These are phyloP conservation scores for Dactylellina sp. DNA, from an alignment of 2,329 filamentous ascomycete genomes.

Conservation along the genomic window DNA sequence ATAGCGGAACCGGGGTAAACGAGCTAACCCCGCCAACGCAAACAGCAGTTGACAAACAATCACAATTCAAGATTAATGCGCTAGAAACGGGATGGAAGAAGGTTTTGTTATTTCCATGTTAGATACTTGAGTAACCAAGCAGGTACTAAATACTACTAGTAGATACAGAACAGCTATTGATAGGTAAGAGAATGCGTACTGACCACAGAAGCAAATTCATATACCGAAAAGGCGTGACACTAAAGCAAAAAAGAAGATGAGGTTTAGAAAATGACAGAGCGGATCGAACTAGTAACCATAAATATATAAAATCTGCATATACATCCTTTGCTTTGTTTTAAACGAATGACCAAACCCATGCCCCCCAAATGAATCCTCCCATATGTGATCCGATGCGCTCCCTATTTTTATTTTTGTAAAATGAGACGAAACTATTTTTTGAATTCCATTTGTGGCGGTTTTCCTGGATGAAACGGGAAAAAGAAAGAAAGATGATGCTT, in stretches of 20 bases:
- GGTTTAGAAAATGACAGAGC: background rate
- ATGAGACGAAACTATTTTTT: conserved; percentile 22
- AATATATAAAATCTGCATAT: conserved; percentile 5
- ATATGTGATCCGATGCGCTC: conserved; percentile 43
- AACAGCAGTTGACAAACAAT: background rate
- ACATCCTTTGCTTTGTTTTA: conserved; percentile 3
- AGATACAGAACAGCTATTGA: background rate
- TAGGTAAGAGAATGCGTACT: conserved; percentile 9
- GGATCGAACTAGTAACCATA: too few relatives aligned
- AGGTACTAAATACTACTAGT: background rate
- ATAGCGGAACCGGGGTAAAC: background rate
- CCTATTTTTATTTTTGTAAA: conserved; percentile 29
- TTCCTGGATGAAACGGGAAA: conserved; percentile 10
- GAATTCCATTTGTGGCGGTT: conserved; percentile 7
- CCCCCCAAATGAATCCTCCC: conserved; percentile 8
- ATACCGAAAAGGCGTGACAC: background rate
- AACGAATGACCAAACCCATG: conserved; percentile 39
- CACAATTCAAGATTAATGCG: too few relatives aligned
- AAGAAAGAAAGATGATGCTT: conserved; percentile 3
- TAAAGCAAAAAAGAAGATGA: background rate
- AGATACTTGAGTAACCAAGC: conserved; percentile 1
- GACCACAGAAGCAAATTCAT: conserved; percentile 2
- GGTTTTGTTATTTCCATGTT: conserved; percentile 5
- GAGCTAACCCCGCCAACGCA: background rate
- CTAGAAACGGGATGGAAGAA: too few relatives aligned